Evolutionary conservation across 257 asterid genomes (phyloP).

Genomic region (Jasminum sambac): DNA sequence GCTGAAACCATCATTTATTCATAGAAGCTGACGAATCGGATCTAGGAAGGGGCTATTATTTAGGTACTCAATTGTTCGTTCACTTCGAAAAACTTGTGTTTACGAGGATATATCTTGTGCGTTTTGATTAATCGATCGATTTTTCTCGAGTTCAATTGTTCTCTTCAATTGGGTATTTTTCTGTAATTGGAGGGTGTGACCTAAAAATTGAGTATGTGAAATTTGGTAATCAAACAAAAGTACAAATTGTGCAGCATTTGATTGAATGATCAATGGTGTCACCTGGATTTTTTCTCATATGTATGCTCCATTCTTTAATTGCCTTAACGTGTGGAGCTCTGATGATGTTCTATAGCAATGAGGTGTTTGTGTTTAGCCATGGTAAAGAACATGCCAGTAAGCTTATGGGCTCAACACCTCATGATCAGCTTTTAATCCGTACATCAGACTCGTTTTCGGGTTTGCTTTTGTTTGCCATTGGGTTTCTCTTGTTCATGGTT

Average conservation of each 20-base stretch:
- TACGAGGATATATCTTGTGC: conserved; percentile 1
- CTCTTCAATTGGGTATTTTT: conserved; percentile 19
- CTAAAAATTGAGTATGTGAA: conserved; percentile 23
- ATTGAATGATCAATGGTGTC: conserved; percentile 52
- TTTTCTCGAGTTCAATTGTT: conserved; percentile 25
- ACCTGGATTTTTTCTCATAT: conserved; percentile 65
- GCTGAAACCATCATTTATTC: conserved; percentile 7
- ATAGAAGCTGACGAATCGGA: conserved; percentile 17
- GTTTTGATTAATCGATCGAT: conserved; percentile 18
- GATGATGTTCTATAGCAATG: conserved; percentile 81
- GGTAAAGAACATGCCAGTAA: conserved; percentile 80
- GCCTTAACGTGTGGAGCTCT: conserved; percentile 79
- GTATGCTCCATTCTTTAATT: conserved; percentile 70
- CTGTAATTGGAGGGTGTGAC: conserved; percentile 22
- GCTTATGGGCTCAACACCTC: conserved; percentile 81
- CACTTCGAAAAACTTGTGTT: conserved; percentile 16
- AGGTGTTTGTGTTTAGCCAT: conserved; percentile 71
- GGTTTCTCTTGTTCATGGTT: conserved; percentile 84
- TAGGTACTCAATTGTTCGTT: conserved; percentile 33
- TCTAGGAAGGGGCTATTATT: conserved; percentile 19
- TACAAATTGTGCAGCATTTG: neutral
- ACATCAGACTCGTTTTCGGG: conserved; percentile 95
- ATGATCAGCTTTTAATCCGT: conserved; percentile 80
- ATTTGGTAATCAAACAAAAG: conserved; percentile 21
- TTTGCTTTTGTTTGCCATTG: conserved; percentile 70